A percentile compares a stretch with the other conserved stretches of the same genome.
These are phyloP conservation scores for Colletotrichum caudatum DNA, from an alignment of 2,329 filamentous ascomycete species.

Conservation along the genomic window DNA sequence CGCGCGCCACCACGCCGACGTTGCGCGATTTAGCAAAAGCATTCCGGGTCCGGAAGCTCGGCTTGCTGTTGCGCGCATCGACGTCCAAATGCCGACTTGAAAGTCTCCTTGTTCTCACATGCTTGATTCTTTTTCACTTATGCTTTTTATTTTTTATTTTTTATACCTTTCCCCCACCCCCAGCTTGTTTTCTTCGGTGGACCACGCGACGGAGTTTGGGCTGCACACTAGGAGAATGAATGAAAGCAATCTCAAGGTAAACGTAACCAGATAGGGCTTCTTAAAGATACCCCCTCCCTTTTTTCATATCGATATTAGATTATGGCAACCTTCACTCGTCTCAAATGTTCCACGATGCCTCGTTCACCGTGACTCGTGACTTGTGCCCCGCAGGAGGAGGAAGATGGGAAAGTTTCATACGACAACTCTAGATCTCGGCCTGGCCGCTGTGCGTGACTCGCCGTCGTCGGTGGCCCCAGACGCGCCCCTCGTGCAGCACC, in stretches of 20 bases:
- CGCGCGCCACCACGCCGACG: background rate
- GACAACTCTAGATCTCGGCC: background rate
- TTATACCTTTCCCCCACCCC: background rate
- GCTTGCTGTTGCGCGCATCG: background rate
- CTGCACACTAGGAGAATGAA: background rate
- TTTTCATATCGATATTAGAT: background rate
- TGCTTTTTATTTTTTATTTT: background rate
- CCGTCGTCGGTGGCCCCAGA: background rate
- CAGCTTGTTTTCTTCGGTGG: background rate
- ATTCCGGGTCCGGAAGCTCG: background rate
- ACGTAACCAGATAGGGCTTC: constrained; percentile 18
- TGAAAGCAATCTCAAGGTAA: constrained; percentile 13
- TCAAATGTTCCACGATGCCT: background rate
- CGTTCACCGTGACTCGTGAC: background rate
- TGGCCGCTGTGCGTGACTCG: constrained; percentile 2
- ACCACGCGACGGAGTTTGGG: constrained; percentile 10
- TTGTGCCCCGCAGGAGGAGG: background rate
- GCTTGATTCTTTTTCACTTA: background rate
- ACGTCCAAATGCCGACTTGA: background rate
- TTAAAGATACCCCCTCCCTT: constrained; percentile 15
- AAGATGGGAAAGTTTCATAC: background rate
- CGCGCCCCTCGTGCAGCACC: background rate
- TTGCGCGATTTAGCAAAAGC: background rate
- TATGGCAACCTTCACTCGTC: background rate
- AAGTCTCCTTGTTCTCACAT: background rate